Evolutionary conservation across 768 basidiomycete genomes (phyloP).

Genomic region (Suillus ampliporus): DNA sequence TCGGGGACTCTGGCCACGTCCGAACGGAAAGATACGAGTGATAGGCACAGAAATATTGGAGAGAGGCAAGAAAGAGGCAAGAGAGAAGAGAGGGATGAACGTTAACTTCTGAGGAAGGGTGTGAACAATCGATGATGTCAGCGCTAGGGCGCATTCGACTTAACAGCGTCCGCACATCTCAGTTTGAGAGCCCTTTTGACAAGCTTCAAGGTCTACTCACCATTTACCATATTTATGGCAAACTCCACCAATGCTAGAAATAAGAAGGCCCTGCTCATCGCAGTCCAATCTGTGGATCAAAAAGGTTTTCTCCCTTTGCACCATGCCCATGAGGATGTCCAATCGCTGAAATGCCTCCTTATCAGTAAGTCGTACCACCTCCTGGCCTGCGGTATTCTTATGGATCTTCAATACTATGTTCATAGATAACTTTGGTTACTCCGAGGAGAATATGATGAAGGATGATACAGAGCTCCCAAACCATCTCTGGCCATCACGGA

Average conservation of each 20-base stretch:
- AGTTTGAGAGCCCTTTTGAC: too few species aligned
- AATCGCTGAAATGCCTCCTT: constrained; percentile 20
- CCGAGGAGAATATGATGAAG: constrained; percentile 47
- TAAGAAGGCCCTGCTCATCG: constrained; percentile 33
- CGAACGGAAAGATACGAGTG: too few species aligned
- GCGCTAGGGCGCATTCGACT: too few species aligned
- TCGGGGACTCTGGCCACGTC: too few species aligned
- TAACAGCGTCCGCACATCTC: too few species aligned
- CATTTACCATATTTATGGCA: neutral
- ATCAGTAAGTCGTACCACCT: constrained; percentile 24
- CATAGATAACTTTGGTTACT: constrained; percentile 46
- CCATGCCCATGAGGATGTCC: constrained; percentile 24
- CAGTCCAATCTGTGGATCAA: constrained; percentile 15
- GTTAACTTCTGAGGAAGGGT: too few species aligned
- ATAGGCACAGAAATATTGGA: too few species aligned
- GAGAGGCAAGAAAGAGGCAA: too few species aligned
- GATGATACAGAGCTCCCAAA: constrained; percentile 38
- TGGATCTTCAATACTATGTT: neutral
- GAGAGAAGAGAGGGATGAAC: too few species aligned
- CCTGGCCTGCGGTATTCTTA: neutral
- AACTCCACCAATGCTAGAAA: constrained; percentile 8
- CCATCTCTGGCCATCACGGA: constrained; percentile 45
- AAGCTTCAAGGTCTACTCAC: neutral
- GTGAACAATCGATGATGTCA: too few species aligned
- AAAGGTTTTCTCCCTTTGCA: constrained; percentile 7